Conservation (phyloP, 805 yeast genomes). For the Teunomyces pallodes region DNA sequence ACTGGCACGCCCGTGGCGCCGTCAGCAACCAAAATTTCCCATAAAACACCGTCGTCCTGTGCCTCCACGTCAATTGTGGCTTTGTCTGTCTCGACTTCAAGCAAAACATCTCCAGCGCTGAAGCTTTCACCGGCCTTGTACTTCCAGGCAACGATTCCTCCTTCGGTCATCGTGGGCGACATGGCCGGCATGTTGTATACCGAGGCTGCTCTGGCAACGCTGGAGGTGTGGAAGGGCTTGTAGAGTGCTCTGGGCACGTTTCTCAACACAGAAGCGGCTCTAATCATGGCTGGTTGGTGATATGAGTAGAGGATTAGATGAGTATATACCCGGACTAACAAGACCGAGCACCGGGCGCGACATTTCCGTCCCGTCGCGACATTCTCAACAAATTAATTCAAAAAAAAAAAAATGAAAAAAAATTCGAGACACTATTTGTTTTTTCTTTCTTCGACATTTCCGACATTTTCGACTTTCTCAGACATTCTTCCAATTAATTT, state of each 20-base stretch:
- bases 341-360: constrained; percentile 11
- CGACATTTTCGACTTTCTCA: too few species aligned
- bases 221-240: constrained; percentile 29
- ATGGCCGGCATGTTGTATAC: constrained; percentile 92
- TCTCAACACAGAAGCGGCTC: constrained; percentile 17
- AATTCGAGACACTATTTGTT: too few species aligned
- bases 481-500: too few species aligned
- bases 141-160: constrained; percentile 90
- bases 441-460: too few species aligned
- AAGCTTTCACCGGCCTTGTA: constrained; percentile 67
- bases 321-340: constrained; percentile 14
- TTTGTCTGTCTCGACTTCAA: constrained; percentile 86
- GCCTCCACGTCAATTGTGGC: constrained; percentile 85
- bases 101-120: constrained; percentile 75
- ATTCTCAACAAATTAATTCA: neutral
- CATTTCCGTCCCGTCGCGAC: neutral
- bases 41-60: constrained; percentile 86
- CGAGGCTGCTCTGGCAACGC: constrained; percentile 32
- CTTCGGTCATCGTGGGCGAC: constrained; percentile 98
- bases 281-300: constrained; percentile 7
- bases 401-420: too few species aligned
- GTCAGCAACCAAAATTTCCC: constrained; percentile 64
- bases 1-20: constrained; percentile 83
- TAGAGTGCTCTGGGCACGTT: constrained; percentile 11
- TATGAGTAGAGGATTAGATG: constrained; percentile 1